Percentiles rank a stretch among this genome's conserved stretches.
Evolutionary conservation across 306 rosid genomes (phyloP).

Genomic region (Corylus americana): DNA sequence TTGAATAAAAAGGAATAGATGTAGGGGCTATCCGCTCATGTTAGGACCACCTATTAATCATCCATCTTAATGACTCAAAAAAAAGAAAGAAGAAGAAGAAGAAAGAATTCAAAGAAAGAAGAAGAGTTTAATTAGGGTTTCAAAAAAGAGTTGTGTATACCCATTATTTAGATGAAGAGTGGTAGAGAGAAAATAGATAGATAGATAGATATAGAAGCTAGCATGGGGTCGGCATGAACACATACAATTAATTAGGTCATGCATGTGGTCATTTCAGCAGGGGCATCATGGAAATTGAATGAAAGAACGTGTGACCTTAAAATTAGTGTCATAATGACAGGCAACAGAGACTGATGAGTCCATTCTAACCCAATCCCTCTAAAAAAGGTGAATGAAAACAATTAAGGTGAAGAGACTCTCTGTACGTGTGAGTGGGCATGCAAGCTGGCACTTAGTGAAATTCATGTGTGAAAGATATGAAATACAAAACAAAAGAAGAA

Average conservation of each 20-base stretch:
- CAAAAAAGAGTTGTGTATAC: too few relatives aligned
- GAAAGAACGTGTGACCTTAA: slow-evolving; percentile 3
- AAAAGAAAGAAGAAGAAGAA: neutral
- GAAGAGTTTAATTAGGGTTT: neutral
- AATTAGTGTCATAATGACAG: neutral
- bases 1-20: slow-evolving; percentile 25
- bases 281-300: neutral
- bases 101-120: neutral
- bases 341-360: slow-evolving; percentile 16
- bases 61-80: slow-evolving; percentile 7
- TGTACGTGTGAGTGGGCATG: neutral
- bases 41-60: slow-evolving; percentile 40
- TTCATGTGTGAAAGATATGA: slow-evolving; percentile 17
- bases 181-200: neutral
- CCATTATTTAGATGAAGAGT: neutral
- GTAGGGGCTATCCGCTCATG: slow-evolving; percentile 24
- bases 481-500: neutral
- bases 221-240: neutral
- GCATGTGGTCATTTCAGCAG: neutral
- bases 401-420: too few relatives aligned
- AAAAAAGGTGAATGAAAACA: slow-evolving; percentile 11
- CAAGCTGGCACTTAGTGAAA: slow-evolving; percentile 23
- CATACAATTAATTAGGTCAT: slow-evolving; percentile 3
- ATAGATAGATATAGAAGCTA: too few relatives aligned
- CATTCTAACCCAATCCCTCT: slow-evolving; percentile 5